phyloP scores from a whole-genome alignment of 2,329 filamentous ascomycete genomes.

The Trichoderma koningii region DNA sequence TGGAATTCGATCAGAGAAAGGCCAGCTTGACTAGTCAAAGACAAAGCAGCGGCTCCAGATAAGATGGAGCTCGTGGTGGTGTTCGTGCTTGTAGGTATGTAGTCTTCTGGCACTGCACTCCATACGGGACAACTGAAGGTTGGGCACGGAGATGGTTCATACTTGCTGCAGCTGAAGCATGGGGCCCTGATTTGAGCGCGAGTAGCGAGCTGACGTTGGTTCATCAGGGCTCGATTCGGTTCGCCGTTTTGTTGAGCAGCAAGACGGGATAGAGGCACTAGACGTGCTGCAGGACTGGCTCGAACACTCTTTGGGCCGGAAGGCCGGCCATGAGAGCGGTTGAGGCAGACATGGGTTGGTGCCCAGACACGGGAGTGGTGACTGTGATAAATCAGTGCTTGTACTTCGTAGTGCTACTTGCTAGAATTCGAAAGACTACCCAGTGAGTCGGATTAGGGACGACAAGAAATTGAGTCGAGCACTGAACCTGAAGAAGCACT shows the following conservation, averaged over 20 bases:
- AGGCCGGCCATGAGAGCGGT: neutral
- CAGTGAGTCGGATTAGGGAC: neutral
- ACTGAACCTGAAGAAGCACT: neutral
- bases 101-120: no score
- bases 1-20: neutral
- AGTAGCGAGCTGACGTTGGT: neutral
- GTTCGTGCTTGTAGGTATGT: neutral
- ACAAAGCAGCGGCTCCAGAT: neutral
- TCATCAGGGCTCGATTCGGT: neutral
- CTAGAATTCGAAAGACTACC: neutral
- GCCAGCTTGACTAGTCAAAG: neutral
- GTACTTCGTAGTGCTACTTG: neutral
- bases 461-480: neutral
- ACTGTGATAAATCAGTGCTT: no score
- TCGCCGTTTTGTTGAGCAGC: neutral
- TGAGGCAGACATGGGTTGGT: neutral
- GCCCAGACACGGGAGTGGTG: neutral
- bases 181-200: neutral
- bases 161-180: neutral
- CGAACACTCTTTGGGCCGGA: neutral
- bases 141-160: no score
- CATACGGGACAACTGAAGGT: no score
- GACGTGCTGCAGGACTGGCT: neutral
- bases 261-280: neutral
- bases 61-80: neutral